Evolutionary conservation across 1,139 yeast genomes (phyloP).

Genomic region (Barnettozyma hawaiiensis): DNA sequence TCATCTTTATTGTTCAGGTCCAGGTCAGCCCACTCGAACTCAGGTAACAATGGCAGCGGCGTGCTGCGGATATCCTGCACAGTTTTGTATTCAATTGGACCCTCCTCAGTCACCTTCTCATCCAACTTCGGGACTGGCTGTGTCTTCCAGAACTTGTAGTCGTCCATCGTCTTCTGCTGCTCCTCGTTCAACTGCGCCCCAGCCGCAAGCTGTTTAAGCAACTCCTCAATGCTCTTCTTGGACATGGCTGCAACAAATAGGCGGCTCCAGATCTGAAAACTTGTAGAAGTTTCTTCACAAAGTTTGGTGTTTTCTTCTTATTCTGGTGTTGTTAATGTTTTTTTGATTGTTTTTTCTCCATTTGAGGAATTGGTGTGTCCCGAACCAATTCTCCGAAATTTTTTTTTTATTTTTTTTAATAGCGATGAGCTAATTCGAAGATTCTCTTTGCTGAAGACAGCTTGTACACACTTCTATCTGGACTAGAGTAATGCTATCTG

Average conservation of each 20-base stretch:
- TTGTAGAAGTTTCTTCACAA: too few relatives aligned
- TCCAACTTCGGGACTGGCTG: slow-evolving; percentile 87
- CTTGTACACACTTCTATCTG: too few relatives aligned
- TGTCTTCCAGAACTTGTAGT: slow-evolving; percentile 95
- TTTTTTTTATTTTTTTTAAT: slow-evolving; percentile 2
- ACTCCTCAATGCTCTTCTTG: slow-evolving; percentile 32
- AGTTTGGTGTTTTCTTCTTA: too few relatives aligned
- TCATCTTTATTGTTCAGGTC: slow-evolving; percentile 57
- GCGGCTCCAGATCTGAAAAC: too few relatives aligned
- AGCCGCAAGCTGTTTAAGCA: slow-evolving; percentile 36
- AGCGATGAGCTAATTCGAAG: slow-evolving; percentile 20
- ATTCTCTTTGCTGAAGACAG: too few relatives aligned
- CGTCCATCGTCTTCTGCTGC: slow-evolving; percentile 73
- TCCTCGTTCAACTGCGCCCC: slow-evolving; percentile 51
- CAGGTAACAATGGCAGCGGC: slow-evolving; percentile 68
- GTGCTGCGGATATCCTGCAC: slow-evolving; percentile 64
- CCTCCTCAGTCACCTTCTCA: slow-evolving; percentile 62
- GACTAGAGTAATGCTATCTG: slow-evolving; percentile 80
- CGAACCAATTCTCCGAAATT: too few relatives aligned
- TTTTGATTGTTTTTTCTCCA: too few relatives aligned
- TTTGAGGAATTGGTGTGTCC: too few relatives aligned
- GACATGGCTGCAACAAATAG: too few relatives aligned
- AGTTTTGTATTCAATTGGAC: slow-evolving; percentile 75
- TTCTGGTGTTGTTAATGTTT: background rate
- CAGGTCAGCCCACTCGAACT: slow-evolving; percentile 84